Conservation (phyloP, 805 yeast genomes). For the Wickerhamiella hasegawae region DNA sequence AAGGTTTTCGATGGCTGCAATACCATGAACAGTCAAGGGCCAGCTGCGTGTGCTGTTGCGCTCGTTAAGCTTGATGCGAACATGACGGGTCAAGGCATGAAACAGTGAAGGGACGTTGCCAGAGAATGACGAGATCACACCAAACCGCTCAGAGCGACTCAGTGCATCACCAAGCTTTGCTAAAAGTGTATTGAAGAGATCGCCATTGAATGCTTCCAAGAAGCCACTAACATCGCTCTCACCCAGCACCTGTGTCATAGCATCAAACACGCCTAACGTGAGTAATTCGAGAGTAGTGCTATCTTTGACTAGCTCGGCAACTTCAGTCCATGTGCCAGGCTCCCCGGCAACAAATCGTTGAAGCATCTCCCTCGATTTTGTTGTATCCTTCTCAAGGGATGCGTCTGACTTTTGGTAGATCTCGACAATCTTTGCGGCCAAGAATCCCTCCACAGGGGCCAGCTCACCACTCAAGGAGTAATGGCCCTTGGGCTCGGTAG, state of each 20-base stretch:
- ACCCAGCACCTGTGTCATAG: slow-evolving; percentile 1
- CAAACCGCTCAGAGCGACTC: slow-evolving; percentile 6
- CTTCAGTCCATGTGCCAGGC: slow-evolving; percentile 29
- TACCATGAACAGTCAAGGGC: slow-evolving; percentile 33
- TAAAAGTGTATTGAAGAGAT: slow-evolving; percentile 1
- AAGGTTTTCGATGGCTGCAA: slow-evolving; percentile 33
- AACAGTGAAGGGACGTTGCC: not conserved
- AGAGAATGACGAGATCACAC: not conserved
- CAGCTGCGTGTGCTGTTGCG: slow-evolving; percentile 2
- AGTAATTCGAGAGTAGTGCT: slow-evolving; percentile 15
- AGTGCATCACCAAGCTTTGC: slow-evolving; percentile 5
- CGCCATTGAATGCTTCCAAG: not conserved
- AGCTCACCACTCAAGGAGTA: slow-evolving; percentile 3
- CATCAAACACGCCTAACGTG: slow-evolving; percentile 1
- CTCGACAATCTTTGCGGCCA: not conserved
- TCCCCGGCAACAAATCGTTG: not conserved
- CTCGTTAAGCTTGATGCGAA: slow-evolving; percentile 6
- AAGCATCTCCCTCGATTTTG: not conserved
- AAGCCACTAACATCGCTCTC: not conserved
- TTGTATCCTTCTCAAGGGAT: not conserved
- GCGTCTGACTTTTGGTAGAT: not conserved
- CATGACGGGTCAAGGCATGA: slow-evolving; percentile 3
- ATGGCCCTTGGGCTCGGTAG: not conserved
- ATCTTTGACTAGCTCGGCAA: slow-evolving; percentile 43
- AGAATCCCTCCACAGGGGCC: slow-evolving; percentile 1